A percentile compares a stretch with the other conserved stretches of the same genome.
phyloP scores from a whole-genome alignment of 1,284 basidiomycete species.

The Fomitopsis betulina region DNA sequence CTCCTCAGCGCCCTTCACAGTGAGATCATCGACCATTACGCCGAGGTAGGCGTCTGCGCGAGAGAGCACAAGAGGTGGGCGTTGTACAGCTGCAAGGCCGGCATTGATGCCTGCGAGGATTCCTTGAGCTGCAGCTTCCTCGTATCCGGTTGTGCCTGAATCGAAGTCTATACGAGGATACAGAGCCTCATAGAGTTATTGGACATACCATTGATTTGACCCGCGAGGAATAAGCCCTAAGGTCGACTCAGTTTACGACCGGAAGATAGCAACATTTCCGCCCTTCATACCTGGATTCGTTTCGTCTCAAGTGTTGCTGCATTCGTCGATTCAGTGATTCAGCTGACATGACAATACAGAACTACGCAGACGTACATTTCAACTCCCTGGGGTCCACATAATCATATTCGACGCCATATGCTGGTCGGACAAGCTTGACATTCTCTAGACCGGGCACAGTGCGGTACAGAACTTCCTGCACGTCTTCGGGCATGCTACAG shows the following conservation, averaged over 20 bases:
- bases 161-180: not conserved
- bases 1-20: slow-evolving; percentile 84
- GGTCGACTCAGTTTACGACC: not conserved
- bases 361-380: slow-evolving; percentile 41
- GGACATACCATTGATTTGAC: slow-evolving; percentile 74
- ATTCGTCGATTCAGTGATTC: not conserved
- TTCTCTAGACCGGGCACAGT: slow-evolving; percentile 83
- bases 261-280: not conserved
- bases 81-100: slow-evolving; percentile 59
- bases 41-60: slow-evolving; percentile 83
- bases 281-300: slow-evolving; percentile 51
- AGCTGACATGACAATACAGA: not conserved
- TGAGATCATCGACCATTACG: slow-evolving; percentile 89
- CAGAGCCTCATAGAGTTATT: not conserved
- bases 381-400: slow-evolving; percentile 87
- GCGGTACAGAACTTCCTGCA: slow-evolving; percentile 76
- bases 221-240: slow-evolving; percentile 80
- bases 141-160: slow-evolving; percentile 82
- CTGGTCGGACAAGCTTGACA: slow-evolving; percentile 76
- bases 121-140: slow-evolving; percentile 89
- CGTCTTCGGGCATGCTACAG: slow-evolving; percentile 80
- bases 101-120: slow-evolving; percentile 85
- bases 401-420: slow-evolving; percentile 93
- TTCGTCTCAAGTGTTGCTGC: slow-evolving; percentile 83
- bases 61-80: slow-evolving; percentile 59